Evolutionary conservation across 257 asterid genomes (phyloP).

Genomic region (Penstemon barbatus): DNA sequence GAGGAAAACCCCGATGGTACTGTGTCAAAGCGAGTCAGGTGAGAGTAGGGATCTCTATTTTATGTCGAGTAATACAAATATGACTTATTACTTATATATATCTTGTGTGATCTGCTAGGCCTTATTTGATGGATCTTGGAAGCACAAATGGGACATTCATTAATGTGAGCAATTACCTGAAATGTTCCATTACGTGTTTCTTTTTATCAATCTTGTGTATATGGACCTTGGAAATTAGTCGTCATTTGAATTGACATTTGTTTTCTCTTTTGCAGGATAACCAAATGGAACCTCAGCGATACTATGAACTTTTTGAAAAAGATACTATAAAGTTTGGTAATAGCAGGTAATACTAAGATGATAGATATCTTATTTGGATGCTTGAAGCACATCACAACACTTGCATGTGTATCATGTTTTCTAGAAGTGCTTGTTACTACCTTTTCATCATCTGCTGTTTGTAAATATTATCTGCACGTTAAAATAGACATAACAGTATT

Average conservation of each 20-base stretch:
- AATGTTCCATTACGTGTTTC: too few species aligned
- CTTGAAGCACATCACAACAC: constrained; percentile 14
- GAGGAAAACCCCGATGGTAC: constrained; percentile 83
- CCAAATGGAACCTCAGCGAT: constrained; percentile 61
- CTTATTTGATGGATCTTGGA: constrained; percentile 96
- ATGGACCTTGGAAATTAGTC: constrained; percentile 11
- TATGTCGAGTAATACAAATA: constrained; percentile 12
- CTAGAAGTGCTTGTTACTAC: too few species aligned
- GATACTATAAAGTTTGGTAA: constrained; percentile 95
- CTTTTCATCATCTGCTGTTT: too few species aligned
- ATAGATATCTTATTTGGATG: constrained; percentile 17
- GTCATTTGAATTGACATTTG: constrained; percentile 1
- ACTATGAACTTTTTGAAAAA: constrained; percentile 81
- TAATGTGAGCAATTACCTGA: constrained; percentile 53
- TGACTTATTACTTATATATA: constrained; percentile 16
- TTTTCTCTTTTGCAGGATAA: constrained; percentile 55
- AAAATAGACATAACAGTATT: too few species aligned
- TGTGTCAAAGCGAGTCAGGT: constrained; percentile 72
- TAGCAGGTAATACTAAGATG: constrained; percentile 60
- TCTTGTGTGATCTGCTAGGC: constrained; percentile 50
- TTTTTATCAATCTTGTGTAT: background rate
- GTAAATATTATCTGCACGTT: too few species aligned
- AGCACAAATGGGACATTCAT: constrained; percentile 94
- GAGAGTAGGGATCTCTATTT: constrained; percentile 25
- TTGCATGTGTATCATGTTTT: background rate